Evolutionary conservation across 352 stramenopile species (phyloP).

Genomic region (Globisporangium megalacanthum): DNA sequence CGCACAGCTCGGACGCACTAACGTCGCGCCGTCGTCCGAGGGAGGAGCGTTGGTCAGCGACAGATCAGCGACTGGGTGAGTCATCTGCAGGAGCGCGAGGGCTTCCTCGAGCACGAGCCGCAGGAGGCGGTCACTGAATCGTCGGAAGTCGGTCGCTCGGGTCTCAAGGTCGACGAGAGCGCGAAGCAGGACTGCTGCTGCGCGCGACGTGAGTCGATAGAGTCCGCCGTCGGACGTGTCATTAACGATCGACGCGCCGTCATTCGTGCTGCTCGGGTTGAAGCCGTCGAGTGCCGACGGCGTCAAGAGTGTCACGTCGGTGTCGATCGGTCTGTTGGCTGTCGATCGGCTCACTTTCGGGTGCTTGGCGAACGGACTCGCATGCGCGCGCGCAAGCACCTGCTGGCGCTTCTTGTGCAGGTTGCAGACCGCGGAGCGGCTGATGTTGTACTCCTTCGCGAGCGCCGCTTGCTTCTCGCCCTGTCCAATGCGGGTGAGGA

Average conservation of each 20-base stretch:
- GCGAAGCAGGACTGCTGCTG: background rate
- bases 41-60: background rate
- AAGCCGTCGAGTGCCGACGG: background rate
- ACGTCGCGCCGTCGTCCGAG: constrained; percentile 14
- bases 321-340: background rate
- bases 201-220: background rate
- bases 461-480: constrained; percentile 59
- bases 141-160: constrained; percentile 28
- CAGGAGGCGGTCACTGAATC: constrained; percentile 32
- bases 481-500: too few relatives aligned
- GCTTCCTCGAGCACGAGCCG: constrained; percentile 54
- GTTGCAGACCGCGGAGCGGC: constrained; percentile 54
- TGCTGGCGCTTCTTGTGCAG: constrained; percentile 49
- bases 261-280: background rate
- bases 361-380: constrained; percentile 50
- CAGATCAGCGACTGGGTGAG: constrained; percentile 10
- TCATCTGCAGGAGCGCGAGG: constrained; percentile 24
- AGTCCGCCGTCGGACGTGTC: background rate
- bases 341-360: constrained; percentile 20
- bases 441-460: constrained; percentile 61
- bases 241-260: background rate
- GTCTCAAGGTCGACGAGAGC: background rate
- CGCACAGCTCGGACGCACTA: constrained; percentile 26
- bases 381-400: constrained; percentile 33
- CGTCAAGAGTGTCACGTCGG: background rate